Conservation (phyloP, 768 basidiomycete genomes). For the Nidula microcarpa region DNA sequence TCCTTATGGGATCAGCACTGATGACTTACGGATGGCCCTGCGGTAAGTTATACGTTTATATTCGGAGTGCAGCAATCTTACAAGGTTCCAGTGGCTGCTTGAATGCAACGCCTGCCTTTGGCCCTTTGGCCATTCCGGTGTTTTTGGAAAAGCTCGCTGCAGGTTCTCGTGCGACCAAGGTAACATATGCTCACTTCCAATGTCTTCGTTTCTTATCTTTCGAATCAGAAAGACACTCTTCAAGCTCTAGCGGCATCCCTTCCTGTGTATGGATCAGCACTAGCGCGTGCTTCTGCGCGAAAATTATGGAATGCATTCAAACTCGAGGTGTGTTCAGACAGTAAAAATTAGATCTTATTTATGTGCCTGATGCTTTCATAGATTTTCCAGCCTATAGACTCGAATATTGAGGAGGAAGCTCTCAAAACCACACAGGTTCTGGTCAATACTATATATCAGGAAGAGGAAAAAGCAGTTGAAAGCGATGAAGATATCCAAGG, state of each 20-base stretch:
- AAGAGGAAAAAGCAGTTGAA: constrained; percentile 33
- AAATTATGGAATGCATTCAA: constrained; percentile 92
- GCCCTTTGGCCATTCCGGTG: constrained; percentile 78
- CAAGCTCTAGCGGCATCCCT: constrained; percentile 74
- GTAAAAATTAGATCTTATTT: not conserved
- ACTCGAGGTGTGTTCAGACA: constrained; percentile 62
- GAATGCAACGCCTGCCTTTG: constrained; percentile 77
- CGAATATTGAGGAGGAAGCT: constrained; percentile 69
- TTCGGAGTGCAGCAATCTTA: not conserved
- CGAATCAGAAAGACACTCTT: constrained; percentile 76
- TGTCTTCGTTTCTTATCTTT: not conserved
- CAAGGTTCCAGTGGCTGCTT: constrained; percentile 55
- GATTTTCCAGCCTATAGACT: constrained; percentile 92
- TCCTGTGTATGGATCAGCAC: constrained; percentile 74
- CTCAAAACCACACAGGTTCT: constrained; percentile 68
- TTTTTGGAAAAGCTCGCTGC: constrained; percentile 91
- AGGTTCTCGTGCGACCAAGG: constrained; percentile 81
- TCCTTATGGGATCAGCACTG: constrained; percentile 86
- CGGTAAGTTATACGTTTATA: constrained; percentile 37
- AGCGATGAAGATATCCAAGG: constrained; percentile 43
- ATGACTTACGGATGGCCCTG: constrained; percentile 75
- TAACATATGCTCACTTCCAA: constrained; percentile 17
- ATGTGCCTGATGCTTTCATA: constrained; percentile 21
- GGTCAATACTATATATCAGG: constrained; percentile 68
- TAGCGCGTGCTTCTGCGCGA: constrained; percentile 58